Evolutionary conservation across 768 basidiomycete species (phyloP), one percentile per base, ranked within the genome.

Genomic region (Boletus reticulatus): DNA sequence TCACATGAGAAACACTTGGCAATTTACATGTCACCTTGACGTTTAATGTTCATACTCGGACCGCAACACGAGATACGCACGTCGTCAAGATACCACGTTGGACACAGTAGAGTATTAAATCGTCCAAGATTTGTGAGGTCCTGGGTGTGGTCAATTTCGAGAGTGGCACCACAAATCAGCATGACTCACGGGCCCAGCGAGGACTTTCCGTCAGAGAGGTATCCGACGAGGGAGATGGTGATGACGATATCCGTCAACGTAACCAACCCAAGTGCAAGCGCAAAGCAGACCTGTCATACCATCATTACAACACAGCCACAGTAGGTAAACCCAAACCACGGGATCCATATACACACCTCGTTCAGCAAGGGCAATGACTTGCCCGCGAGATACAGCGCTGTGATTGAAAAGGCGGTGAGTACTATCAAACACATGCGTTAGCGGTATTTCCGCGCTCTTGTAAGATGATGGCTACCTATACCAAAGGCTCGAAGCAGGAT

Each of bases 231-330:
- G n/a, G 45, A 56, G 10, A 56, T 24, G 13, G 62, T 59, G 49
- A 63, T 62, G 46, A 56, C 4, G 6, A 55, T 19, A 43, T 62
- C 62, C 38, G 61, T 59, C 45, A 62, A 38, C 11, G 62, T 62
- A 12, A 59, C 53, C 41, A 55, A 24, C 19, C 61, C 57, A 14
- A 62, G 57, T 8, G 61, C 43, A 1, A 63, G 29, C 8, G 46
- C 52, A 6, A 63, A 1, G 14, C 55, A 44, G 17, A 43, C 17
- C 62, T 63, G 32, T 19, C n/a, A 19, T 20, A n/a, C 20, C 13
- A 29, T 44, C 20, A 37, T 6, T 6, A 34, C 19, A 20, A 29
- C 4, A 3, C 19, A 6, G 9, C 9, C 3, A n/a, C 27, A 37
- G 36, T 13, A 4, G 13, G 36, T n/a, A n/a, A n/a, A n/a, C n/a